phyloP scores from a whole-genome alignment of 257 asterid species.

The Petunia axillaris region DNA sequence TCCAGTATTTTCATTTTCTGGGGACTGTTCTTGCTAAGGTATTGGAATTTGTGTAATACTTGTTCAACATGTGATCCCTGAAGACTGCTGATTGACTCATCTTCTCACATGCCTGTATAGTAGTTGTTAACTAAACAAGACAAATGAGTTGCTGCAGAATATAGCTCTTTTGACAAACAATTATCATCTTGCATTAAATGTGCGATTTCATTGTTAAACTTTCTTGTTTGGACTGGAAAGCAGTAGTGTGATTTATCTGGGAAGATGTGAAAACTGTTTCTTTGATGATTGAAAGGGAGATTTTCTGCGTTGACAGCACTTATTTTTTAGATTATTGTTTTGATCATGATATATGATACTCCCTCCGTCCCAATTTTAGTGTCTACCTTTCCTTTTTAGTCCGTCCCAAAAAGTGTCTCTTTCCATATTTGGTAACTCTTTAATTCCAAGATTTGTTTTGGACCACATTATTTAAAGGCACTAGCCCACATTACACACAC shows the following conservation, averaged over 20 bases:
- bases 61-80: constrained; percentile 18
- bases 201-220: constrained; percentile 16
- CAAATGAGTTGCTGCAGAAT: neutral
- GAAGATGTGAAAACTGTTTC: neutral
- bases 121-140: neutral
- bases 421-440: no score
- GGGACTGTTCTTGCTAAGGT: constrained; percentile 98
- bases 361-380: no score
- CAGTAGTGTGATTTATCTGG: constrained; percentile 11
- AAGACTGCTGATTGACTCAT: neutral
- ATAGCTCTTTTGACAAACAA: neutral
- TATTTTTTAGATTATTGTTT: neutral
- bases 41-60: constrained; percentile 32
- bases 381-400: no score
- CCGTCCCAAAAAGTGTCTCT: no score
- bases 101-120: constrained; percentile 12
- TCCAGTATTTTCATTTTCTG: constrained; percentile 87
- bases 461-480: no score
- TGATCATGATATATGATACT: neutral
- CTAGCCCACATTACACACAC: no score
- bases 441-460: no score
- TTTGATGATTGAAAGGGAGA: neutral
- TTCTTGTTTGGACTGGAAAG: neutral
- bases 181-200: constrained; percentile 13
- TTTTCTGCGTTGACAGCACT: constrained; percentile 1